A percentile compares a stretch with the other conserved stretches of the same genome.
Conservation (phyloP, 139 green algal species). For the Chlorella sp. region DNA sequence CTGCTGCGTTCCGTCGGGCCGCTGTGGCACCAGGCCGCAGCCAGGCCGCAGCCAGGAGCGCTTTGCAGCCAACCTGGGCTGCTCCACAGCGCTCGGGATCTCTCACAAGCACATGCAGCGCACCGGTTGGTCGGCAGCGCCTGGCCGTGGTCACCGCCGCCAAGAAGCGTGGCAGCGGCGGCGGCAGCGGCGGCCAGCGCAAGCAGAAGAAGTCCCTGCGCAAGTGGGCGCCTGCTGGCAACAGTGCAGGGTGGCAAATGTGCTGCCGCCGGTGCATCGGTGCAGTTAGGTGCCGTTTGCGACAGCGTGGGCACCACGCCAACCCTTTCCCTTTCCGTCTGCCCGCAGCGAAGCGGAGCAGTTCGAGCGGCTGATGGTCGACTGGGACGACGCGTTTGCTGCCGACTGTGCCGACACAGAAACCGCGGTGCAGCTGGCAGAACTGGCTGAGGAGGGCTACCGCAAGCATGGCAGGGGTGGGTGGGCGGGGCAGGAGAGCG, state of each 20-base stretch:
- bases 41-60: no score
- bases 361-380: slow-evolving; percentile 31
- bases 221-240: no score
- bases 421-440: background rate
- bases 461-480: slow-evolving; percentile 23
- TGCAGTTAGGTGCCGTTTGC: no score
- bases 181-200: background rate
- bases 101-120: no score
- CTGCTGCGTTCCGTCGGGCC: no score
- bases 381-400: slow-evolving; percentile 26
- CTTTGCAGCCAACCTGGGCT: no score
- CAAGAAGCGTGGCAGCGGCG: background rate
- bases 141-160: background rate
- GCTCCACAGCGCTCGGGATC: no score
- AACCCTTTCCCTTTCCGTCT: no score
- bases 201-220: background rate
- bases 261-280: no score
- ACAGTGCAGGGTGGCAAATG: no score
- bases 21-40: no score
- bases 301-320: no score
- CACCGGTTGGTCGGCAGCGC: background rate
- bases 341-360: slow-evolving; percentile 16
- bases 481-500: background rate
- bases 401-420: slow-evolving; percentile 10
- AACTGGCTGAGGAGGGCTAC: slow-evolving; percentile 8